Evolutionary conservation across 148 eudicot genomes (phyloP), one percentile per base, ranked within the genome.

Genomic region (Spergularia bocconei): DNA sequence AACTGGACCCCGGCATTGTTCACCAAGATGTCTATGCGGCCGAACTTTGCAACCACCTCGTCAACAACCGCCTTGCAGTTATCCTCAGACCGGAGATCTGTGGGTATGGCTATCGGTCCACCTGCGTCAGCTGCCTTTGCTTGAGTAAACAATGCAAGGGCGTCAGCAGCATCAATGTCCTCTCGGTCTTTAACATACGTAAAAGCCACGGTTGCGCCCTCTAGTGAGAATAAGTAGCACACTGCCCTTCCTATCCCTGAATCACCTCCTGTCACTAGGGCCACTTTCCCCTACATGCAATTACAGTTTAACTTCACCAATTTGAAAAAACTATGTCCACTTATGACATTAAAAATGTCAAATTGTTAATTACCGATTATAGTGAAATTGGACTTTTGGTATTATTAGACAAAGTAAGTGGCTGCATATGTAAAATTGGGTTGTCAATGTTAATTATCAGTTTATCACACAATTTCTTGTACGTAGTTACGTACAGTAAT

Each of bases 171-270:
- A 50, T 89, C 93, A 58, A 70, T 87, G 33, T 87, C 89, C 48
- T 88, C 92, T 0, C 51, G 81, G 0, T 78, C 79, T 77, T 90
- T 88, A 38, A 89, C 87, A 21, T 86, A 91, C 0, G 93, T 91
- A 83, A 89, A 89, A 73, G 93, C 93, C 78, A 91, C 93, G 0
- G 91, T 86, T 11, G 93, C 97, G 59, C 97, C 97, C 74, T 89
- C 91, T 20, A 77, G 63, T 0, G 90, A 87, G 57, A 85, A 91
- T 67, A 71, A 79, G 69, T 85, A 79, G 59, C 84, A 74, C 14
- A 90, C 89, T 0, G 94, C 90, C 68, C 92, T 79, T 7, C 97
- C 97, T 66, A 92, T 92, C 9, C 94, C 91, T 0, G 92, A 90
- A 69, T 88, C 97, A 0, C 97, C 97, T 5, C 97, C 91, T n/a